phyloP scores from a whole-genome alignment of 805 yeast species.

The Ogataea allantospora region DNA sequence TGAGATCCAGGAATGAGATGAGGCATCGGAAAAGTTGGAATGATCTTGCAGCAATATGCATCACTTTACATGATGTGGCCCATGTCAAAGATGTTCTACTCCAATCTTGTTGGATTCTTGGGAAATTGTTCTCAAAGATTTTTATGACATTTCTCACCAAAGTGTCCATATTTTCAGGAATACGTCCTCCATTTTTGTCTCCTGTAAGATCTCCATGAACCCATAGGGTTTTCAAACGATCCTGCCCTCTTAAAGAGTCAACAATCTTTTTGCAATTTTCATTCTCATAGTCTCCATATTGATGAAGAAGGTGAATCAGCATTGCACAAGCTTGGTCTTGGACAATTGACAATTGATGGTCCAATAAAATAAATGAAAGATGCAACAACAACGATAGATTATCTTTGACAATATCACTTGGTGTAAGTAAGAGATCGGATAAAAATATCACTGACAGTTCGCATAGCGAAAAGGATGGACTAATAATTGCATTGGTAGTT shows the following conservation, averaged over 20 bases:
- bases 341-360: conserved; percentile 80
- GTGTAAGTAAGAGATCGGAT: conserved; percentile 72
- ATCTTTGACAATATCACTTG: conserved; percentile 58
- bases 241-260: conserved; percentile 53
- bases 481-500: conserved; percentile 41
- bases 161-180: conserved; percentile 82
- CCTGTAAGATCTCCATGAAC: conserved; percentile 79
- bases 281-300: conserved; percentile 49
- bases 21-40: conserved; percentile 89
- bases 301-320: conserved; percentile 68
- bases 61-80: conserved; percentile 97
- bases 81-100: conserved; percentile 76
- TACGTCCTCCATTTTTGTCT: conserved; percentile 74
- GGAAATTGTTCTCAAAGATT: conserved; percentile 47
- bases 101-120: conserved; percentile 75
- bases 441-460: conserved; percentile 83
- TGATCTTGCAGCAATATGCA: conserved; percentile 95
- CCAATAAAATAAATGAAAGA: conserved; percentile 74
- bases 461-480: conserved; percentile 77
- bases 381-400: conserved; percentile 76
- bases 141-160: conserved; percentile 62
- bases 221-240: conserved; percentile 61
- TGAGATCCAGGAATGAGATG: conserved; percentile 75
- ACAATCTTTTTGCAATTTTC: conserved; percentile 58
- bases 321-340: conserved; percentile 82